Conservation (phyloP, 2,329 filamentous ascomycete genomes). For the Atkinsonella hypoxylon region DNA sequence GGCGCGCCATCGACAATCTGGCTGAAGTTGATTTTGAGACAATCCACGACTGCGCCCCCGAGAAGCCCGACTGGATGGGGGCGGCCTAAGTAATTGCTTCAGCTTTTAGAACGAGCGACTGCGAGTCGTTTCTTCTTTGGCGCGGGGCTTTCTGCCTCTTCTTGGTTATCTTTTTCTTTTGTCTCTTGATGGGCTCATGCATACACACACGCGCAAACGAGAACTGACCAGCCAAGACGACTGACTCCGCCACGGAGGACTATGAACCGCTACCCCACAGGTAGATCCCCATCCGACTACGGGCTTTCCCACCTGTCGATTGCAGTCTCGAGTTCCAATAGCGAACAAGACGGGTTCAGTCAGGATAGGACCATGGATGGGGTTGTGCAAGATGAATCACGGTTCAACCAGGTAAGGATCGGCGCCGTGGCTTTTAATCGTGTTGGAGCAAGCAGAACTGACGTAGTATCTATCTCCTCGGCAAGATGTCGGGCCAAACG, state of each 20-base stretch:
- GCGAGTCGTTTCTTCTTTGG: not conserved
- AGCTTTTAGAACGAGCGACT: not conserved
- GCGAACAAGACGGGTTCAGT: slow-evolving; percentile 48
- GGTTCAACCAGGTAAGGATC: slow-evolving; percentile 45
- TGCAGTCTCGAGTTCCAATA: slow-evolving; percentile 26
- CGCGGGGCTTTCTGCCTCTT: not conserved
- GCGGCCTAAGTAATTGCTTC: slow-evolving; percentile 1
- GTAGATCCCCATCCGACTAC: slow-evolving; percentile 24
- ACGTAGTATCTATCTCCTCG: not conserved
- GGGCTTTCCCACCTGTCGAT: slow-evolving; percentile 19
- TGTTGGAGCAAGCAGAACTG: not conserved
- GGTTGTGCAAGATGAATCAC: slow-evolving; percentile 29
- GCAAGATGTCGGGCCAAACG: not conserved
- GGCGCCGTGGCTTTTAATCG: not conserved
- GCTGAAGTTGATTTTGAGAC: not conserved
- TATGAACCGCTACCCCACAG: slow-evolving; percentile 29
- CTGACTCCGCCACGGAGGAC: slow-evolving; percentile 1
- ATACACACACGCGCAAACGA: slow-evolving; percentile 8
- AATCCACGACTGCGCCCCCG: not conserved
- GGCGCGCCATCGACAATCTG: not conserved
- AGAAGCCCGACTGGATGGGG: slow-evolving; percentile 3
- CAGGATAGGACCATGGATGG: slow-evolving; percentile 25
- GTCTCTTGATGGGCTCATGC: slow-evolving; percentile 14
- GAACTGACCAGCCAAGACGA: slow-evolving; percentile 1
- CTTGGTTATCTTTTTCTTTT: not conserved